Percentiles rank a stretch among this genome's conserved stretches.
Evolutionary conservation across 1,284 basidiomycete genomes (phyloP).

Genomic region (Xanthoconium separans): DNA sequence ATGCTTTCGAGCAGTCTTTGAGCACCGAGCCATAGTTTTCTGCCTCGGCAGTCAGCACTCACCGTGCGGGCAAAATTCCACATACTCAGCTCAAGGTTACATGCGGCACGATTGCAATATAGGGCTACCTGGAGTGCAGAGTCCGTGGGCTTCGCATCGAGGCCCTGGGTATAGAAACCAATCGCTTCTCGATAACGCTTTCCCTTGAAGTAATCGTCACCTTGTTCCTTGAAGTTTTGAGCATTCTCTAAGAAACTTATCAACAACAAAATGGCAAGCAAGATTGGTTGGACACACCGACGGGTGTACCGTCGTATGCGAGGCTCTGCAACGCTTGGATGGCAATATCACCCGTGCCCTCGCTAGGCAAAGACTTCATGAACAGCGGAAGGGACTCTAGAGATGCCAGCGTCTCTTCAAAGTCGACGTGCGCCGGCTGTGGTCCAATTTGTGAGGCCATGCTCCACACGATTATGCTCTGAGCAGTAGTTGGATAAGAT

Average conservation of each 20-base stretch:
- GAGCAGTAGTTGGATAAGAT: slow-evolving; percentile 17
- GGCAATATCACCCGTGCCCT: slow-evolving; percentile 59
- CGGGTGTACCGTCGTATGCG: slow-evolving; percentile 86
- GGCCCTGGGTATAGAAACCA: slow-evolving; percentile 87
- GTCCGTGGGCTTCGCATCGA: slow-evolving; percentile 81
- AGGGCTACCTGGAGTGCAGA: slow-evolving; percentile 63
- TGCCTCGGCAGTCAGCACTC: slow-evolving; percentile 29
- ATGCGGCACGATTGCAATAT: slow-evolving; percentile 88
- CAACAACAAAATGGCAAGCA: background rate
- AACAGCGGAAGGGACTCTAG: slow-evolving; percentile 79
- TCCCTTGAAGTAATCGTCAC: slow-evolving; percentile 90
- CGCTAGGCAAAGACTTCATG: slow-evolving; percentile 85
- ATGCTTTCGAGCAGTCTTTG: slow-evolving; percentile 76
- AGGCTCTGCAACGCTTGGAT: slow-evolving; percentile 87
- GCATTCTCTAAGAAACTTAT: slow-evolving; percentile 68
- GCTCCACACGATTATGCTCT: background rate
- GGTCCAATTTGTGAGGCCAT: slow-evolving; percentile 31
- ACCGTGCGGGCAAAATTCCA: background rate
- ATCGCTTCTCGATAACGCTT: slow-evolving; percentile 86
- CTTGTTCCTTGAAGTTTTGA: slow-evolving; percentile 91
- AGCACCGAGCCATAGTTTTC: slow-evolving; percentile 88
- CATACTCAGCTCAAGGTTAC: slow-evolving; percentile 83
- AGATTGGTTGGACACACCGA: slow-evolving; percentile 64
- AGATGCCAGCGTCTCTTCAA: slow-evolving; percentile 47
- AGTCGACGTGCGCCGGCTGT: slow-evolving; percentile 38